Conservation (phyloP, 805 yeast species). For the Jamesozyma gamospora region DNA sequence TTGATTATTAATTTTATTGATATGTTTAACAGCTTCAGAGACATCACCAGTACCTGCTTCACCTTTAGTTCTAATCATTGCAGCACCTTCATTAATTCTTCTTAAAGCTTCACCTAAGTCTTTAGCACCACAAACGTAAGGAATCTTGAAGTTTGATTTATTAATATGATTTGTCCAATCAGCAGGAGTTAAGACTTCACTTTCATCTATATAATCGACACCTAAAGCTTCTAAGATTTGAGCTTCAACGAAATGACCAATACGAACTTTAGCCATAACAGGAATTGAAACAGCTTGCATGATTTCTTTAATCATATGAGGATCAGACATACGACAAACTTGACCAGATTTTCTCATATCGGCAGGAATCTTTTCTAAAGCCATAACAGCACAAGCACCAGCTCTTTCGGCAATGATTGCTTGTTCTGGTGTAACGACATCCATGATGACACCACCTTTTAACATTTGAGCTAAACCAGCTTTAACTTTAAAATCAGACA, state of each 20-base stretch:
- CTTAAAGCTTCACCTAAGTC: slow-evolving; percentile 75
- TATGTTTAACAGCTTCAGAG: slow-evolving; percentile 72
- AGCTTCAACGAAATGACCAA: slow-evolving; percentile 78
- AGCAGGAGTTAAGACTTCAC: slow-evolving; percentile 78
- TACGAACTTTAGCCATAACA: slow-evolving; percentile 80
- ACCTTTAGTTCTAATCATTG: slow-evolving; percentile 80
- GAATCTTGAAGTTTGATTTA: slow-evolving; percentile 52
- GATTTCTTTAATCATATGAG: slow-evolving; percentile 64
- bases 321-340: slow-evolving; percentile 82
- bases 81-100: slow-evolving; percentile 73
- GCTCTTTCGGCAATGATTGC: slow-evolving; percentile 73
- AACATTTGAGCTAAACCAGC: slow-evolving; percentile 81
- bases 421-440: slow-evolving; percentile 70
- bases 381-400: slow-evolving; percentile 88
- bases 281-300: slow-evolving; percentile 58
- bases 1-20: slow-evolving; percentile 48
- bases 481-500: slow-evolving; percentile 40
- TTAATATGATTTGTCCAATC: slow-evolving; percentile 57
- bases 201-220: slow-evolving; percentile 74
- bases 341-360: slow-evolving; percentile 76
- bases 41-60: slow-evolving; percentile 88
- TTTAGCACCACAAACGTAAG: slow-evolving; percentile 79
- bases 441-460: slow-evolving; percentile 69
- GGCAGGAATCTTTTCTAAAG: slow-evolving; percentile 75
- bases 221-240: slow-evolving; percentile 62